Evolutionary conservation across 192 early-diverging fungal species (phyloP), one percentile per base, ranked within the genome.

Genomic region (Coemansia sp.): DNA sequence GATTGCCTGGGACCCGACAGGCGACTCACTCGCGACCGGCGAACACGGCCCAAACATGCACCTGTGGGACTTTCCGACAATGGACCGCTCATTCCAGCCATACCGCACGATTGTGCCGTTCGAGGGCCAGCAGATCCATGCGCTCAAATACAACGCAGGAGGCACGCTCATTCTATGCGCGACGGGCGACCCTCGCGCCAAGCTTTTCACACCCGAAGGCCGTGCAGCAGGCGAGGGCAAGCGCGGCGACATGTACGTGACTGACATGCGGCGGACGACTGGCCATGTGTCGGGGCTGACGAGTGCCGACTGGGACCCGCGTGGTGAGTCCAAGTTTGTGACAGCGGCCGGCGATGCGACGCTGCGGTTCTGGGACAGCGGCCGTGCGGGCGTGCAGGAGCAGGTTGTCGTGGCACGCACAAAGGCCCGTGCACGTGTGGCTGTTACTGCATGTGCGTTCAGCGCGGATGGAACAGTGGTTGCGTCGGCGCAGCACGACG

Each of bases 191-290:
- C 78, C 87, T 9, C 82, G 87, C 49, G 80, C 88, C 9, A 90
- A 89, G 61, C 62, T 98, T 12, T 93, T 87, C 55, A 86, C 91
- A 55, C 83, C 87, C 3, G 89, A 92, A 65, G 96, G 96, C 0
- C 51, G 81, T n/a, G 69, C 84, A 33, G 57, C 93, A 35, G 73
- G 76, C 10, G 90, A 93, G 59, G 93, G 84, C 50, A 77, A 84
- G 54, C 95, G 95, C 58, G 96, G 96, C 25, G 96, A 98, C 67
- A 90, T 91, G 57, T 98, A 98, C 64, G 87, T 98, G 31, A 81
- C 89, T 10, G 96, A 98, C 64, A 79, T 91, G 74, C 82, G 93
- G 16, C 67, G 90, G 32, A 93, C 92, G 32, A 84, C 69, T 59
- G 96, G 96, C 8, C 96, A 98, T 64, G 85, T 92, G 3, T 85